Percentiles rank a stretch among this genome's conserved stretches.
Conservation (phyloP, 257 asterid species). For the Solanum stenotomum region DNA sequence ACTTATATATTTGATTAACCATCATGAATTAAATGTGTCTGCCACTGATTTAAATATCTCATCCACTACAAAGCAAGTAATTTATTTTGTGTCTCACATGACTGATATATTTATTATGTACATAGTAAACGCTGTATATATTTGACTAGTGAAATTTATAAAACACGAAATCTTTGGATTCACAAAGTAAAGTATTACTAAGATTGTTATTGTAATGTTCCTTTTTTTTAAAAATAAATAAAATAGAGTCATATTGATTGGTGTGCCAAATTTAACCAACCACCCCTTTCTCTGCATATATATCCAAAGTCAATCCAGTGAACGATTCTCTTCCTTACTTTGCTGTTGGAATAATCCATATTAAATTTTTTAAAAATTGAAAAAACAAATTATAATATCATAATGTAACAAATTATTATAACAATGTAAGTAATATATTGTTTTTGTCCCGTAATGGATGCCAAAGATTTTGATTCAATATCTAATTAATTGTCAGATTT, state of each 20-base stretch:
- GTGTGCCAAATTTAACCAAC: neutral
- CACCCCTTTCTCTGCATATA: neutral
- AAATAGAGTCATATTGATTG: neutral
- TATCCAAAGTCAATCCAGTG: neutral
- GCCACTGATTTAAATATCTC: neutral
- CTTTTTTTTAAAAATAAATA: neutral
- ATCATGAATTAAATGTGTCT: neutral
- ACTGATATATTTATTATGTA: neutral
- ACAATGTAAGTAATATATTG: neutral
- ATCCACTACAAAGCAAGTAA: too few species aligned
- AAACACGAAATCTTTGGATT: neutral
- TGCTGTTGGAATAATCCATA: neutral
- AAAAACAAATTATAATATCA: neutral
- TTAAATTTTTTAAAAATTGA: neutral
- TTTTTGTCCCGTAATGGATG: neutral
- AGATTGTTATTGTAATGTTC: neutral
- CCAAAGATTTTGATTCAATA: neutral
- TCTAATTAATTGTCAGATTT: neutral
- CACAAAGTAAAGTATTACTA: neutral
- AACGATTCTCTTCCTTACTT: neutral
- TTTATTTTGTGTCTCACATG: neutral
- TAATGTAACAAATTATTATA: neutral
- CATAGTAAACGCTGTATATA: neutral
- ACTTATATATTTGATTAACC: too few species aligned
- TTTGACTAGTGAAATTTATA: neutral